Conservation (phyloP, 495 filamentous ascomycete species). For the Penicillium dipodomyicola region DNA sequence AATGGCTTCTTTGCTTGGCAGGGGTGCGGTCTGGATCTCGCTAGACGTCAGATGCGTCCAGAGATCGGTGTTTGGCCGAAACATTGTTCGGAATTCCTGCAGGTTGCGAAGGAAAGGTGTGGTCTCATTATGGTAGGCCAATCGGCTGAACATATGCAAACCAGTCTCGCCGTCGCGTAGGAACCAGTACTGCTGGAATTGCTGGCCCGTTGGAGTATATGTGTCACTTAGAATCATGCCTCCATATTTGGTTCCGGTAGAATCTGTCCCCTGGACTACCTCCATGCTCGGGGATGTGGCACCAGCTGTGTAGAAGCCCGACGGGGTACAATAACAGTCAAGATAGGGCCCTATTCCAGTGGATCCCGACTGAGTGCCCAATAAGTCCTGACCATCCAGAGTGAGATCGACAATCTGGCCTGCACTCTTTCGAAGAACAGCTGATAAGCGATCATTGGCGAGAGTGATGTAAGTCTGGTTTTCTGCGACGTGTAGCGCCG, state of each 20-base stretch:
- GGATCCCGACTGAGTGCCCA: conserved; percentile 44
- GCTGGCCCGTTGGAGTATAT: conserved; percentile 50
- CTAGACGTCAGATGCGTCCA: conserved; percentile 57
- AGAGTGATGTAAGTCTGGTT: conserved; percentile 33
- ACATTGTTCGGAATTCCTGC: conserved; percentile 55
- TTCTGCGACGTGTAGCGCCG: conserved; percentile 28
- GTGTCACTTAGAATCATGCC: conserved; percentile 52
- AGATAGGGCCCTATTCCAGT: conserved; percentile 53
- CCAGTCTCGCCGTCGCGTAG: conserved; percentile 55
- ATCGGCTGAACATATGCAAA: conserved; percentile 52
- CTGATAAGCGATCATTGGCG: conserved; percentile 47
- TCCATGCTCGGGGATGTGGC: conserved; percentile 43
- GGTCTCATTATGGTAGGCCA: conserved; percentile 52
- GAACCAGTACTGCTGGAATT: conserved; percentile 58
- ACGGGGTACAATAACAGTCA: conserved; percentile 58
- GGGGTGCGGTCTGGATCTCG: conserved; percentile 49
- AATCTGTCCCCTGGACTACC: conserved; percentile 50
- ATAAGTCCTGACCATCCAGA: conserved; percentile 51
- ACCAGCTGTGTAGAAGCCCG: conserved; percentile 52
- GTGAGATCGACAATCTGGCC: conserved; percentile 42
- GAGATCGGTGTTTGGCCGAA: conserved; percentile 51
- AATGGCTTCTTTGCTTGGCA: conserved; percentile 47
- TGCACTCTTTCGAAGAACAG: conserved; percentile 42
- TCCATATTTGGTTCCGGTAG: conserved; percentile 45
- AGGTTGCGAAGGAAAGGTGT: conserved; percentile 53